A percentile compares a stretch with the other conserved stretches of the same genome.
These are phyloP conservation scores for Diaporthe longicolla DNA, from an alignment of 2,329 filamentous ascomycete genomes.

Conservation along the genomic window DNA sequence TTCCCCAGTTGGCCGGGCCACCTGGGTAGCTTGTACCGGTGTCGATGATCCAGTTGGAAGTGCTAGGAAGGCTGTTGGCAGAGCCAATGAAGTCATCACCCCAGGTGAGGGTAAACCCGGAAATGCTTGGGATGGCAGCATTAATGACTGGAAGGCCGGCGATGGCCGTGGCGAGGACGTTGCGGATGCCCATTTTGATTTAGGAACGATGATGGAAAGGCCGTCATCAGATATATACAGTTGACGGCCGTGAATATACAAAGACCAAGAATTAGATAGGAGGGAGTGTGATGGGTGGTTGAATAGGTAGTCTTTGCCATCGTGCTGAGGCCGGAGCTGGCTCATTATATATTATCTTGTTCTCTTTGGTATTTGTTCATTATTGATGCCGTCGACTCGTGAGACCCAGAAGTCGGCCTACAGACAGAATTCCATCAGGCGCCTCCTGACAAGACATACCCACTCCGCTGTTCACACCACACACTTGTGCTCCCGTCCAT, in stretches of 20 bases:
- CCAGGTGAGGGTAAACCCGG: constrained; percentile 25
- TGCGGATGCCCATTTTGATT: constrained; percentile 18
- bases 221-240: constrained; percentile 9
- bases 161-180: constrained; percentile 13
- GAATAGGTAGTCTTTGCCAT: background rate
- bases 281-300: constrained; percentile 5
- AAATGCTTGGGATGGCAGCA: constrained; percentile 22
- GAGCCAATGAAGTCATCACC: constrained; percentile 25
- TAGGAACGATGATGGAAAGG: background rate
- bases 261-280: background rate
- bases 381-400: constrained; percentile 10
- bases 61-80: constrained; percentile 49
- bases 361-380: background rate
- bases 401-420: constrained; percentile 7
- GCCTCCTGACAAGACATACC: constrained; percentile 12
- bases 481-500: background rate
- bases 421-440: constrained; percentile 15
- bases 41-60: constrained; percentile 59
- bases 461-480: constrained; percentile 19
- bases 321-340: background rate
- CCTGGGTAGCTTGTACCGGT: constrained; percentile 62
- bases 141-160: constrained; percentile 3
- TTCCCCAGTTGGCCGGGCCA: constrained; percentile 64
- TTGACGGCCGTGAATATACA: background rate
- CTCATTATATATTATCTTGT: constrained; percentile 8